Conservation (phyloP, 257 asterid genomes). For the Nicotiana knightiana region DNA sequence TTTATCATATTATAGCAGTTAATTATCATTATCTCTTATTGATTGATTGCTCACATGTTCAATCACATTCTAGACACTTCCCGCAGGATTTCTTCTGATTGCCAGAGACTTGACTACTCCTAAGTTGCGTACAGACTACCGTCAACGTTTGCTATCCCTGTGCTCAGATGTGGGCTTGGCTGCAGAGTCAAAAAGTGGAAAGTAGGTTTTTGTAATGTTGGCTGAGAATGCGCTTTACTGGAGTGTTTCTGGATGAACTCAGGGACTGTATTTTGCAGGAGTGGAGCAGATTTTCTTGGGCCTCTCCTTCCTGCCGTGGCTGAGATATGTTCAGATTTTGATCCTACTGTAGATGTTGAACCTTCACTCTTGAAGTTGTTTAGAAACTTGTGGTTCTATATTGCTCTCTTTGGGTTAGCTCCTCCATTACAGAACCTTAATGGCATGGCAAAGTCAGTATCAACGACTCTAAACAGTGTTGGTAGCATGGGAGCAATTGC, state of each 20-base stretch:
- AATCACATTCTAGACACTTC: slow-evolving; percentile 90
- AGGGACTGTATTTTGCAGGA: slow-evolving; percentile 50
- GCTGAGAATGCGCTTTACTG: slow-evolving; percentile 17
- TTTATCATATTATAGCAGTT: slow-evolving; percentile 12
- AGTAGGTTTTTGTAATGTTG: slow-evolving; percentile 41
- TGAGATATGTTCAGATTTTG: slow-evolving; percentile 94
- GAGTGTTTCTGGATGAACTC: slow-evolving; percentile 19
- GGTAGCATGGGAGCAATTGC: slow-evolving; percentile 70
- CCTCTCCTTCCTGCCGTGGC: slow-evolving; percentile 99
- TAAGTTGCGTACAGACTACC: slow-evolving; percentile 88
- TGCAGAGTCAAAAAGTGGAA: slow-evolving; percentile 89
- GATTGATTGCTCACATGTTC: slow-evolving; percentile 66
- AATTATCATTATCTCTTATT: slow-evolving; percentile 18
- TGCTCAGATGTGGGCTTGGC: slow-evolving; percentile 99
- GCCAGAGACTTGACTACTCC: slow-evolving; percentile 61
- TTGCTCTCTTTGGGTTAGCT: slow-evolving; percentile 97
- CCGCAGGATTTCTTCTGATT: slow-evolving; percentile 91
- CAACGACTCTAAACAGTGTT: slow-evolving; percentile 69
- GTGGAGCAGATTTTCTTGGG: slow-evolving; percentile 99
- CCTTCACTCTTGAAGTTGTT: slow-evolving; percentile 93
- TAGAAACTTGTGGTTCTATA: slow-evolving; percentile 98
- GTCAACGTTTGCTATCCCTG: slow-evolving; percentile 89
- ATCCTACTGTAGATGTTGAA: slow-evolving; percentile 77
- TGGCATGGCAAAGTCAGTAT: slow-evolving; percentile 50
- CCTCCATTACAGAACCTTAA: slow-evolving; percentile 80